Percentiles rank a stretch among this genome's conserved stretches.
Conservation (phyloP, 306 rosid species). For the Abrus precatorius region DNA sequence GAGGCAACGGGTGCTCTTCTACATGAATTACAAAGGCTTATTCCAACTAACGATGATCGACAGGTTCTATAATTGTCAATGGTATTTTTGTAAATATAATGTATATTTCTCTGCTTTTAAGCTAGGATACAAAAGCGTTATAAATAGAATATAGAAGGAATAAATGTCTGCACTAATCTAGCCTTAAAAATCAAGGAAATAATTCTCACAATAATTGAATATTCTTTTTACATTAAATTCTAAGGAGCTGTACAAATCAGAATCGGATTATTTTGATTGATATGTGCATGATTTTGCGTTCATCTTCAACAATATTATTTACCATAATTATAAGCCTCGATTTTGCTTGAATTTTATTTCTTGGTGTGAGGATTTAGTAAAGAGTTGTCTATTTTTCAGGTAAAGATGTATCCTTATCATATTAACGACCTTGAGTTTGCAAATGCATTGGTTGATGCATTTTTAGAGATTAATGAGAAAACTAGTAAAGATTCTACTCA, state of each 20-base stretch:
- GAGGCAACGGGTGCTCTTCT: slow-evolving; percentile 74
- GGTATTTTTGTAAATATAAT: not conserved
- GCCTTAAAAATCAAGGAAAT: too few species aligned
- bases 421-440: slow-evolving; percentile 85
- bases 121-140: too few species aligned
- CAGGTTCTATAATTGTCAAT: slow-evolving; percentile 60
- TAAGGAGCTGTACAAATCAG: too few species aligned
- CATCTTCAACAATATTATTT: not conserved
- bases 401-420: slow-evolving; percentile 79
- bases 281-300: too few species aligned
- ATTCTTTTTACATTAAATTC: too few species aligned
- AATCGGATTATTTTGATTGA: too few species aligned
- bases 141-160: too few species aligned
- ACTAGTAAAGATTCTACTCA: slow-evolving; percentile 50
- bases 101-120: too few species aligned
- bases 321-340: slow-evolving; percentile 16
- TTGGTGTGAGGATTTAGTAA: slow-evolving; percentile 20
- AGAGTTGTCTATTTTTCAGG: slow-evolving; percentile 60
- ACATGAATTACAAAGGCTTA: slow-evolving; percentile 70
- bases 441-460: slow-evolving; percentile 80
- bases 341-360: slow-evolving; percentile 27
- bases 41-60: slow-evolving; percentile 65
- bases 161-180: too few species aligned
- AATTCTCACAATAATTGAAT: too few species aligned
- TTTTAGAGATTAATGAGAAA: slow-evolving; percentile 69